Base-by-base conservation (phyloP, 345 rosid genomes). In the Moricandia moricandioides region DNA sequence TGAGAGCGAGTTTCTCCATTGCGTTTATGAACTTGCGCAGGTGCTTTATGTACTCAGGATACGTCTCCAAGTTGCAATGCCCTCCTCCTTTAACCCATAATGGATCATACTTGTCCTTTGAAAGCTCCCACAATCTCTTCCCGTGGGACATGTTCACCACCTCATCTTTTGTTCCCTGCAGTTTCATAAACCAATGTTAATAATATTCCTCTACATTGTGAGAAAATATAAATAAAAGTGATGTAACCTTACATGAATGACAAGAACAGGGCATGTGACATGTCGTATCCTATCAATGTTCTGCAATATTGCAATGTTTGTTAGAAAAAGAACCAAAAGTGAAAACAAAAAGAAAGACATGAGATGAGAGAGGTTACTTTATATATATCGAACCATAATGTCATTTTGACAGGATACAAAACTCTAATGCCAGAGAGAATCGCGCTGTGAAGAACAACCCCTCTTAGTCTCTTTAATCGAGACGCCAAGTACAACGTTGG, bases 11-110 rank as follows among this genome's bases (percentile, higher is more conserved):
- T 67, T 74, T 74, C 82, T 88, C 92, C 16, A 90, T 80, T 26
- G 94, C 91, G 13, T 88, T 85, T 24, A 93, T 88, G 68, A 88
- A 93, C 71, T 85, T 93, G 79, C 85, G 86, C 61, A 93, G 76
- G 40, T 93, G 91, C 73, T 76, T 88, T 30, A 90, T 87, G 85
- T 85, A 91, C 77, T 93, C 93, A 0, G 97, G 91, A 71, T 85
- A 93, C n/a, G 89, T 91, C 81, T 93, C 98, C 18, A 91, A 89
- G 78, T 93, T 91, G 85, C 93, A 89, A 71, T 93, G 98, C 8
- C 93, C 93, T n/a, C 97, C 97, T 29, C 98, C 96, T 70, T 18
- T 86, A 70, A 93, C 78, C 97, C 97, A 90, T 34, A 93, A 75
- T 17, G 98, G 98, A 64, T 93, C 92, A 31, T 88, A 88, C 80